Base-by-base conservation (phyloP, 2,329 filamentous ascomycete species). In the Sarocladiaceae sp. region DNA sequence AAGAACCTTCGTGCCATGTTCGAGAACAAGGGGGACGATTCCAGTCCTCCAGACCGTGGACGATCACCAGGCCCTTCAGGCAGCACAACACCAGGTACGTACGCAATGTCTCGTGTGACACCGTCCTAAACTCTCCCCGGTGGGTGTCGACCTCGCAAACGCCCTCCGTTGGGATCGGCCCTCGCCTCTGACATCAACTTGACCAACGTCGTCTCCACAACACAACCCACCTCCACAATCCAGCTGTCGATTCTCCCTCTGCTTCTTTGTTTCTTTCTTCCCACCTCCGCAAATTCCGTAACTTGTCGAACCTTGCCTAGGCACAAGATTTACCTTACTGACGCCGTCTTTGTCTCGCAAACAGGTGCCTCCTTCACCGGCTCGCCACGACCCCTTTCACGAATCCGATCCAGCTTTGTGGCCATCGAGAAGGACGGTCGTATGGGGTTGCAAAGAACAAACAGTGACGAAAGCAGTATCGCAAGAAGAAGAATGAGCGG, bases 1-100 rank as follows among this genome's bases (percentile, higher is more conserved):
- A 82, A 74, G 67, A 86, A 85, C 67, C 78, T 90, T 53, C 75
- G 83, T 55, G 85, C 85, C 58, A 88, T 86, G 75, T 89, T 89
- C 62, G 85, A 90, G 71, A 79, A 80, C 60, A 85, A 80, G 64
- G 78, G 74, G 60, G 76, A 79, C 53, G 45, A 50, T 34, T 69
- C 72, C 47, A 82, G 76, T 55, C 76, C 80, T 51, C 79, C 81
- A 13, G 82, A 84, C 51, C 74, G 84, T 68, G 85, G 84, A 49
- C 74, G 84, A 62, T 84, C 82, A 47, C 83, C 83, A 44, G 78
- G 73, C 50, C 40, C 40, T 12, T 43, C 40, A 27, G 40, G 40
- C 60, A 34, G 52, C 44, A 40, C 33, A 48, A 48, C 43, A 45
- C 45, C 46, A 37, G 29, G 43, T 48, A 55, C 48, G 53, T 52